These are phyloP conservation scores for Leptosphaerulina australis DNA, from an alignment of 2,329 filamentous ascomycete species.

Conservation along the genomic window DNA sequence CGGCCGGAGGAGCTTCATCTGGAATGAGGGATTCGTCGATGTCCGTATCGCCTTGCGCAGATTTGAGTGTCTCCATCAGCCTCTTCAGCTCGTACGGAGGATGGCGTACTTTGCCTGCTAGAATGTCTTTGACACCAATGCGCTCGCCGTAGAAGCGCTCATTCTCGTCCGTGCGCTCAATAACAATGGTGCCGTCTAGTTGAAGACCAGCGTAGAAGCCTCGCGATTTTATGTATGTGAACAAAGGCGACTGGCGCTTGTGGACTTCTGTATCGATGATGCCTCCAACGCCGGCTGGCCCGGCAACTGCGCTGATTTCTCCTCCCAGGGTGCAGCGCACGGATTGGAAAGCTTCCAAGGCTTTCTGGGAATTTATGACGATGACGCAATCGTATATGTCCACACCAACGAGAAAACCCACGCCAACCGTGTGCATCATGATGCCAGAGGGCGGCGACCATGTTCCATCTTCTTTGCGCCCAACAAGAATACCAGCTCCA, in stretches of 20 bases:
- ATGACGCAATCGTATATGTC: slow-evolving; percentile 97
- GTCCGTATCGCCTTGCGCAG: slow-evolving; percentile 81
- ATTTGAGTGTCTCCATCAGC: slow-evolving; percentile 82
- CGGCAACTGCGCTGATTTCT: slow-evolving; percentile 76
- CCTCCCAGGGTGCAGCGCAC: slow-evolving; percentile 80
- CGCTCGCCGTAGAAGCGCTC: slow-evolving; percentile 79
- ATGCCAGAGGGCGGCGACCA: slow-evolving; percentile 94
- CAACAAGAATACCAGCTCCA: slow-evolving; percentile 85
- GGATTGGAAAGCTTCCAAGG: slow-evolving; percentile 82
- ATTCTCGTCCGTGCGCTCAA: slow-evolving; percentile 87
- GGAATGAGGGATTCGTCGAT: slow-evolving; percentile 72
- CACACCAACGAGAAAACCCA: slow-evolving; percentile 88
- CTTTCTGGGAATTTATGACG: slow-evolving; percentile 85
- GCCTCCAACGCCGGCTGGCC: slow-evolving; percentile 78
- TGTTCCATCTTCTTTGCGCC: slow-evolving; percentile 79
- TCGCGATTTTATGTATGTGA: slow-evolving; percentile 86
- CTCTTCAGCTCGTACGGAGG: slow-evolving; percentile 63
- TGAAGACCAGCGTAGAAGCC: slow-evolving; percentile 88
- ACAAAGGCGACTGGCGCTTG: slow-evolving; percentile 73
- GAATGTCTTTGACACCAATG: slow-evolving; percentile 66
- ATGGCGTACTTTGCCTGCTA: slow-evolving; percentile 64
- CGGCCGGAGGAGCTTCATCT: slow-evolving; percentile 75
- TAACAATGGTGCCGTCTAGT: slow-evolving; percentile 84
- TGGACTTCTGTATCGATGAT: slow-evolving; percentile 72
- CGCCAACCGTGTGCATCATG: slow-evolving; percentile 83